phyloP scores from a whole-genome alignment of 2,329 filamentous ascomycete species.

The Bretziella fagacearum region DNA sequence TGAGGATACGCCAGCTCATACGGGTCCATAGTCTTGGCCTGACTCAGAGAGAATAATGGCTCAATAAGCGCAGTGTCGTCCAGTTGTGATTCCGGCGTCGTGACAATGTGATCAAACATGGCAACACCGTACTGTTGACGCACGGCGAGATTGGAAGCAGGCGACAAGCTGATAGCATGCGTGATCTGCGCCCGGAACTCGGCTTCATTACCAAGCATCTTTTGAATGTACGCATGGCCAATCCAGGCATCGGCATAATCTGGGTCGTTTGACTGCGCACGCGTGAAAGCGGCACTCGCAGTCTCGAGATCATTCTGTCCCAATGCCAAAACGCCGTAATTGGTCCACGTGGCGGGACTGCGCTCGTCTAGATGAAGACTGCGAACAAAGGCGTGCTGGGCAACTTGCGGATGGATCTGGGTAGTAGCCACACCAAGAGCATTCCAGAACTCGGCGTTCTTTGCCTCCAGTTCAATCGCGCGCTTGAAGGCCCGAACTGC shows the following conservation, averaged over 20 bases:
- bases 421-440: conserved; percentile 83
- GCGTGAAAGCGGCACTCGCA: conserved; percentile 79
- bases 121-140: conserved; percentile 67
- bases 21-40: conserved; percentile 56
- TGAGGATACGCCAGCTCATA: conserved; percentile 58
- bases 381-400: conserved; percentile 84
- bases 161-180: conserved; percentile 84
- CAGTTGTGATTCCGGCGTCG: conserved; percentile 30
- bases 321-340: conserved; percentile 72
- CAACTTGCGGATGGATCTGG: conserved; percentile 65
- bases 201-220: conserved; percentile 53
- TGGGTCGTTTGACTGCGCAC: conserved; percentile 84
- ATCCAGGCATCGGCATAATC: conserved; percentile 90
- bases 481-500: conserved; percentile 85
- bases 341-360: conserved; percentile 74
- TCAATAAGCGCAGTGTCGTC: conserved; percentile 54
- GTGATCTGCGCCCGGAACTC: conserved; percentile 78
- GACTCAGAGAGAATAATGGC: conserved; percentile 74
- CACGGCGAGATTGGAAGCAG: conserved; percentile 53
- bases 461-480: conserved; percentile 85
- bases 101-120: conserved; percentile 64
- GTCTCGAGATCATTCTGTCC: conserved; percentile 67
- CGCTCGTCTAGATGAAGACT: conserved; percentile 86
- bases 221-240: conserved; percentile 73
- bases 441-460: conserved; percentile 95